These are phyloP conservation scores for Jamesozyma jinghongensis DNA, from an alignment of 805 yeast genomes.

Conservation along the genomic window DNA sequence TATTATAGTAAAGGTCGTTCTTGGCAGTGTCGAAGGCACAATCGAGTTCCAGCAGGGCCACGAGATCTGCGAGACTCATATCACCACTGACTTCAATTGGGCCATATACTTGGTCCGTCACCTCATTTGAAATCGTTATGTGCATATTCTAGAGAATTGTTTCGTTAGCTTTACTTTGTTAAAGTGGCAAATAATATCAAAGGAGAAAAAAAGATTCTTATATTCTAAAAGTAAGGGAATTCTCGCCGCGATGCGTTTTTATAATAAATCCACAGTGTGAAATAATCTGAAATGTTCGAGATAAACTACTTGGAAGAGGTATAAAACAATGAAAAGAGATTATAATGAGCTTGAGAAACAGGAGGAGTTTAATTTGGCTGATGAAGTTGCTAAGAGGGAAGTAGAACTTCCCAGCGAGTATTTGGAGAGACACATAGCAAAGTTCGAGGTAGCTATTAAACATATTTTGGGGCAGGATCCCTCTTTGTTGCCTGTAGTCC, in stretches of 20 bases:
- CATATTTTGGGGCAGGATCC: slow-evolving; percentile 33
- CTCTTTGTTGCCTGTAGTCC: slow-evolving; percentile 15
- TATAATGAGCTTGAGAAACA: not conserved
- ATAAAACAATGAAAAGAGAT: not conserved
- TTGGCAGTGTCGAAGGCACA: slow-evolving; percentile 39
- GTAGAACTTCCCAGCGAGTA: slow-evolving; percentile 19
- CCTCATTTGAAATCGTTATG: slow-evolving; percentile 41
- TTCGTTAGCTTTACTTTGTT: too few species aligned
- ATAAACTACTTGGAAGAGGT: too few species aligned
- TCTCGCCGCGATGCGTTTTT: too few species aligned
- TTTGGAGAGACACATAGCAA: slow-evolving; percentile 21
- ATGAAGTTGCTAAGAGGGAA: not conserved
- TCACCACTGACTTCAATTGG: slow-evolving; percentile 56
- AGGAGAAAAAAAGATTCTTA: too few species aligned
- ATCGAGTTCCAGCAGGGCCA: slow-evolving; percentile 66
- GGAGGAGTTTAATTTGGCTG: not conserved
- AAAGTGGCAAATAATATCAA: too few species aligned
- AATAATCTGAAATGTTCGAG: too few species aligned
- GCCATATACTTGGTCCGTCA: slow-evolving; percentile 39
- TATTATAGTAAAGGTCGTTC: slow-evolving; percentile 45
- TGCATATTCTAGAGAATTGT: too few species aligned
- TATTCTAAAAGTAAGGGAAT: too few species aligned
- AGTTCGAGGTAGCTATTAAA: slow-evolving; percentile 31
- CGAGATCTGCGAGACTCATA: slow-evolving; percentile 55
- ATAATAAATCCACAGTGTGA: too few species aligned